Base-by-base conservation (phyloP, 2,329 filamentous ascomycete genomes). In the Fusarium transvaalense region DNA sequence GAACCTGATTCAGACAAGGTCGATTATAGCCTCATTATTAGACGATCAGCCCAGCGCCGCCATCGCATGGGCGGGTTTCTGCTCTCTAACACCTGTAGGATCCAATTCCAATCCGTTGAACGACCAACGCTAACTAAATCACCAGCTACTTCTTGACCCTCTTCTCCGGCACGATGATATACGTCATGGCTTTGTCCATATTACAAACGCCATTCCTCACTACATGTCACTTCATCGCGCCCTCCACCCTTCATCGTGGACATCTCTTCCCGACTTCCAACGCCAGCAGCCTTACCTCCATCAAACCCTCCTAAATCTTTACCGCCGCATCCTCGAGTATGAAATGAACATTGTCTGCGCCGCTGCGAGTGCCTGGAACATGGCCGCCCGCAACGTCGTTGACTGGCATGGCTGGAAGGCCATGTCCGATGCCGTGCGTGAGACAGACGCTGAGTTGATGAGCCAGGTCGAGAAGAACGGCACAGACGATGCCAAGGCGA, bases 291-390 rank as follows among this genome's bases (percentile, higher is more conserved):
- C 67, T 3, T 53, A 68, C 4, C 42, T 68, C 8, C 72, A 66
- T 5, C 75, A 75, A 12, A 59, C 58, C 10, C 56, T 80, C 12
- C 23, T 75, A 2, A 64, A 65, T 6, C 63, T 80, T 8, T 79
- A 77, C 64, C 74, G 76, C 21, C 71, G 66, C 15, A 71, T 79
- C 6, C 73, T 80, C 27, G 79, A 80, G 57, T 77, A 78, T 53
- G 78, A 80, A 68, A 80, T 80, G 79, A 80, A 80, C 53, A 78
- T 76, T 67, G 76, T 80, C 12, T 80, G 78, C 60, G 79, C 79
- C 8, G 71, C 78, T 17, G 78, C 78, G 5, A 78, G 77, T 59
- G 73, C 75, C 13, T 80, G 78, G 77, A 79, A 80, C 47, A 70
- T 74, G 27, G 78, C 74, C 1, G 78, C 77, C 5, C 77, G 76